Evolutionary conservation across 2,329 filamentous ascomycete species (phyloP).

Genomic region (Alternaria brassicicola): DNA sequence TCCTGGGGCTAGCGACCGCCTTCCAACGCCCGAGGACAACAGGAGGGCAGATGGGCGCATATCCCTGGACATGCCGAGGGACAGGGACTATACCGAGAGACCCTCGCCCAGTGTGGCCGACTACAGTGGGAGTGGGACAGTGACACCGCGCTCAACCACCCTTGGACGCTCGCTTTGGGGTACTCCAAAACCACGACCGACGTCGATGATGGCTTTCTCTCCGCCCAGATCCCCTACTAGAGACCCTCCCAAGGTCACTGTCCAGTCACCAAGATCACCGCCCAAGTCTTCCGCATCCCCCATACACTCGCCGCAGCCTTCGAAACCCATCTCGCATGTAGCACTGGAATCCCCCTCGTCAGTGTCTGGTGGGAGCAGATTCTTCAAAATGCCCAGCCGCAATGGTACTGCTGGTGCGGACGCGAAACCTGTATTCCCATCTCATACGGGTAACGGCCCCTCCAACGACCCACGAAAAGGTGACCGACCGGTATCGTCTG

Average conservation of each 20-base stretch:
- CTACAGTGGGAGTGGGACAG: conserved; percentile 42
- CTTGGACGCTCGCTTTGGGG: conserved; percentile 41
- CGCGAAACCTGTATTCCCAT: conserved; percentile 38
- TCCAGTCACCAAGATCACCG: conserved; percentile 74
- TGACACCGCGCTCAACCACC: conserved; percentile 47
- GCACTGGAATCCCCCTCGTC: conserved; percentile 33
- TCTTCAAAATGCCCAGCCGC: conserved; percentile 50
- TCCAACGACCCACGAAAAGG: conserved; percentile 40
- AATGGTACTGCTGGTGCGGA: conserved; percentile 51
- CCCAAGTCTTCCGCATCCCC: conserved; percentile 52
- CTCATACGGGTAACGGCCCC: conserved; percentile 19
- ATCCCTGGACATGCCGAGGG: conserved; percentile 52
- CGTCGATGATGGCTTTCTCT: conserved; percentile 57
- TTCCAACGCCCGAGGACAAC: conserved; percentile 37
- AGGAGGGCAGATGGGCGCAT: conserved; percentile 44
- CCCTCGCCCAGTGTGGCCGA: conserved; percentile 42
- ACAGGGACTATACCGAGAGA: conserved; percentile 34
- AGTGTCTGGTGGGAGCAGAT: conserved; percentile 29
- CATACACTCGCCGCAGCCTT: conserved; percentile 45
- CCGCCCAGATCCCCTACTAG: conserved; percentile 53
- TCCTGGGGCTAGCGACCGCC: conserved; percentile 41
- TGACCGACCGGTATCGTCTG: conserved; percentile 49
- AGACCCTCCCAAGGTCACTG: conserved; percentile 68
- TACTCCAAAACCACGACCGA: conserved; percentile 50
- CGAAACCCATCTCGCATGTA: conserved; percentile 31